Conservation (phyloP, 208 protist genomes). For the Crithidia bombi region DNA sequence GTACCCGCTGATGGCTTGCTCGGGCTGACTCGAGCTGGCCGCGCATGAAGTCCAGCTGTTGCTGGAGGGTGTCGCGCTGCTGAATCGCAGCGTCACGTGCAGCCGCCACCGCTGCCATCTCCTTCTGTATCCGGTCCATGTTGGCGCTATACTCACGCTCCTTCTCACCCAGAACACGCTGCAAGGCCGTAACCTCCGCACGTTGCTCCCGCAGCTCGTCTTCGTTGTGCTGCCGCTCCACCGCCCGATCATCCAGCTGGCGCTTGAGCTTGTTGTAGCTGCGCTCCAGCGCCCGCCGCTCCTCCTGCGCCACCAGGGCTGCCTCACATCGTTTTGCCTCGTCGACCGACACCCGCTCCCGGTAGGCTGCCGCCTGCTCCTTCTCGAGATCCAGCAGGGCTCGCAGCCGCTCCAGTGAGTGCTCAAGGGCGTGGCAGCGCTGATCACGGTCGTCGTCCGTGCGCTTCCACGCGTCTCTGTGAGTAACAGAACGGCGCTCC, state of each 20-base stretch:
- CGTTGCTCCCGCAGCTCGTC: conserved; percentile 72
- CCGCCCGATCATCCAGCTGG: conserved; percentile 46
- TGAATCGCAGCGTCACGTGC: conserved; percentile 32
- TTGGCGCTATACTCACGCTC: conserved; percentile 28
- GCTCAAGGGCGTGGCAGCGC: conserved; percentile 12
- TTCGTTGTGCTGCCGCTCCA: conserved; percentile 52
- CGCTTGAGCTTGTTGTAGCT: conserved; percentile 44
- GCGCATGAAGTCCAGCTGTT: conserved; percentile 38
- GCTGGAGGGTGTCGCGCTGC: conserved; percentile 41
- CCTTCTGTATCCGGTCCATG: conserved; percentile 19
- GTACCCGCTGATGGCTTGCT: conserved; percentile 38
- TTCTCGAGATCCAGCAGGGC: conserved; percentile 23
- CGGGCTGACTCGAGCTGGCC: conserved; percentile 43
- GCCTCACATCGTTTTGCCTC: conserved; percentile 26
- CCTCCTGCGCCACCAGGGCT: conserved; percentile 30
- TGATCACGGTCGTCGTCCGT: conserved; percentile 15
- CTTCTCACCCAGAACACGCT: conserved; percentile 53
- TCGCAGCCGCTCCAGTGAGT: conserved; percentile 15
- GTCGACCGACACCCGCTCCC: conserved; percentile 21
- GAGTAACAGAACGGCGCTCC: conserved; percentile 1
- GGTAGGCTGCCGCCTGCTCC: conserved; percentile 23
- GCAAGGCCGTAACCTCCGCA: conserved; percentile 54
- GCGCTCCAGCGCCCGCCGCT: conserved; percentile 30
- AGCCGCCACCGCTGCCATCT: conserved; percentile 30
- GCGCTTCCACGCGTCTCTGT: conserved; percentile 11